Evolutionary conservation across 805 yeast species (phyloP).

Genomic region (Ogataea zsoltii): DNA sequence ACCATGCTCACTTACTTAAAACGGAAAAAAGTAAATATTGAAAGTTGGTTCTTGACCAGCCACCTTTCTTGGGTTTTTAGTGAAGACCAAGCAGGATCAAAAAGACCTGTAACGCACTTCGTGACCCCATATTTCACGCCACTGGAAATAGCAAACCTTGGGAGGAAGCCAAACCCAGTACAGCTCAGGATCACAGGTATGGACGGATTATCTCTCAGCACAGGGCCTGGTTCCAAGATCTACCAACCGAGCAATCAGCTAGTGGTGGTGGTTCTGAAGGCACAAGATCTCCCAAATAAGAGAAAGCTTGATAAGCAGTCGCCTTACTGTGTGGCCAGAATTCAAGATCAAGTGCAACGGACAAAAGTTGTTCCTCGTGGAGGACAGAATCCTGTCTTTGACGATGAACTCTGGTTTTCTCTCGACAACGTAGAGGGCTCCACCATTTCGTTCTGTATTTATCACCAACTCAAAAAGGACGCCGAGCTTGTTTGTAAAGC

Average conservation of each 20-base stretch:
- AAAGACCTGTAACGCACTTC: no score
- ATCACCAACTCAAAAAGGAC: conserved; percentile 83
- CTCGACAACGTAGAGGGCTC: conserved; percentile 66
- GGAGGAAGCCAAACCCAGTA: no score
- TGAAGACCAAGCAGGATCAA: background rate
- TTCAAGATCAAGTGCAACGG: conserved; percentile 78
- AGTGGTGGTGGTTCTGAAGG: conserved; percentile 76
- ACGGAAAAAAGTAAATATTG: conserved; percentile 6
- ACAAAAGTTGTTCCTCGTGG: conserved; percentile 81
- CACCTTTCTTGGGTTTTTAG: background rate
- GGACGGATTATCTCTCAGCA: conserved; percentile 6
- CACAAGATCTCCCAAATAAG: conserved; percentile 83
- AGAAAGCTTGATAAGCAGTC: conserved; percentile 89
- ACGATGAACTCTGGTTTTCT: conserved; percentile 68
- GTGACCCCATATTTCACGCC: background rate
- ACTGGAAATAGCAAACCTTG: background rate
- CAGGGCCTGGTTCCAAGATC: conserved; percentile 8
- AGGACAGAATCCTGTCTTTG: conserved; percentile 93
- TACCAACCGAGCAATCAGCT: conserved; percentile 48
- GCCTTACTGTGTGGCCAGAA: conserved; percentile 81
- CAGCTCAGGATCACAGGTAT: background rate
- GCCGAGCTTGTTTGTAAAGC: conserved; percentile 85
- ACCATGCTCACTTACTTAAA: background rate
- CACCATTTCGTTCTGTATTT: conserved; percentile 65
- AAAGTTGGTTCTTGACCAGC: conserved; percentile 1